Conservation (phyloP, 192 early-diverging fungal species). For the Anaeromyces robustus region DNA sequence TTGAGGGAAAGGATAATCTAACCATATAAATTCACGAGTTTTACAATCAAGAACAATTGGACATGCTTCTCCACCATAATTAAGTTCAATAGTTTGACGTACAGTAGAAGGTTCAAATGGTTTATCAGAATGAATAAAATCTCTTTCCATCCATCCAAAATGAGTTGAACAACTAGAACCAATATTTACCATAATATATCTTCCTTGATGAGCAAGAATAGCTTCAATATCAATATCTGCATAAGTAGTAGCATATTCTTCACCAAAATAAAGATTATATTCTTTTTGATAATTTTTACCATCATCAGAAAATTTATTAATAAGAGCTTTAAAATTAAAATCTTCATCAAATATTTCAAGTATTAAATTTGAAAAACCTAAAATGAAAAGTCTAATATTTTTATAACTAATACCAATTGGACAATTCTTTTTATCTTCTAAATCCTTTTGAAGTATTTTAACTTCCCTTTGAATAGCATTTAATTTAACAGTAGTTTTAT, state of each 20-base stretch:
- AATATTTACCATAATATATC: neutral
- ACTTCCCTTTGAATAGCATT: neutral
- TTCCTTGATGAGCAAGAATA: neutral
- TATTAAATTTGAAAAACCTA: neutral
- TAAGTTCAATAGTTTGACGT: neutral
- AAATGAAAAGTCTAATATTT: neutral
- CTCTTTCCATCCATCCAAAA: neutral
- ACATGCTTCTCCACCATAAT: neutral
- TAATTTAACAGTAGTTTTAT: neutral
- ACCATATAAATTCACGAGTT: neutral
- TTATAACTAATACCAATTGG: neutral
- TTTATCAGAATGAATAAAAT: neutral
- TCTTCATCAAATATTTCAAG: neutral
- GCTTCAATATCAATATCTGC: neutral
- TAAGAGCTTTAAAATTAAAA: neutral
- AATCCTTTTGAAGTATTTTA: neutral
- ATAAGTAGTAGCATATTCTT: neutral
- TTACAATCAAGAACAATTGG: neutral
- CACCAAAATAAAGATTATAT: neutral
- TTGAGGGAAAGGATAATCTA: neutral
- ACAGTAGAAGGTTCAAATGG: neutral
- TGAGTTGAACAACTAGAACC: neutral
- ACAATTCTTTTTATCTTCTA: neutral
- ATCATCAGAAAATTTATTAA: neutral
- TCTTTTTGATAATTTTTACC: neutral